Evolutionary conservation across 768 basidiomycete genomes (phyloP), one percentile per base, ranked within the genome.

Genomic region (Collybia sp.): DNA sequence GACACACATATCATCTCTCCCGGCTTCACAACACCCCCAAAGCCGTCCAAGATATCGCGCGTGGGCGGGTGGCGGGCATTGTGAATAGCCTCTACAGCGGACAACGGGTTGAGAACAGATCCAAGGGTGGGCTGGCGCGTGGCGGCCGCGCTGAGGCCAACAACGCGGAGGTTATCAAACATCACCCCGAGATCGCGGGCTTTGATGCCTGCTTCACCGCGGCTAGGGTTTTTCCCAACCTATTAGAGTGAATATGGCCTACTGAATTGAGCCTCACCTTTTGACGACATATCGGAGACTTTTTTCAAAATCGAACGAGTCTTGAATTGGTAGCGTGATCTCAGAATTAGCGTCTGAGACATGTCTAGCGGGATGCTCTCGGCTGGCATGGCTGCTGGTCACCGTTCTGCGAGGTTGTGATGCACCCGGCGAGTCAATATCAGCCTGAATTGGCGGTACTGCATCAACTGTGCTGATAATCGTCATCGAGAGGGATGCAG

Each of bases 1-100:
- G 17, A 78, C 85, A 52, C 55, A 82, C 89, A 70, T 67, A 87
- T 71, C 88, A 90, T 88, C 64, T 89, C 85, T 12, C 85, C 84
- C 0, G 83, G 77, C 3, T 76, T 71, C 11, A 88, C 70, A 1
- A 79, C 69, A 8, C 85, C 86, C 34, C 83, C 79, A 48, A 88
- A 82, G 12, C 70, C 74, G 15, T 71, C 67, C 31, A 90, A 64
- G 40, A 88, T 85, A 47, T 73, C 76, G 16, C 81, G 74, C 1
- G 83, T 60, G 9, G 79, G 77, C 1, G 88, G 85, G 42, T 87
- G 80, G 25, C 79, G 70, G 5, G 68, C 41, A 1, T 65, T 66
- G 30, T 71, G 71, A 1, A 88, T 53, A 4, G 58, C 62, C 25
- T 67, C 61, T 2, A 76, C 3, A 9, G 80, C 56, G 31, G 74